phyloP scores from a whole-genome alignment of 495 filamentous ascomycete species.

The Penicillium argentinense region DNA sequence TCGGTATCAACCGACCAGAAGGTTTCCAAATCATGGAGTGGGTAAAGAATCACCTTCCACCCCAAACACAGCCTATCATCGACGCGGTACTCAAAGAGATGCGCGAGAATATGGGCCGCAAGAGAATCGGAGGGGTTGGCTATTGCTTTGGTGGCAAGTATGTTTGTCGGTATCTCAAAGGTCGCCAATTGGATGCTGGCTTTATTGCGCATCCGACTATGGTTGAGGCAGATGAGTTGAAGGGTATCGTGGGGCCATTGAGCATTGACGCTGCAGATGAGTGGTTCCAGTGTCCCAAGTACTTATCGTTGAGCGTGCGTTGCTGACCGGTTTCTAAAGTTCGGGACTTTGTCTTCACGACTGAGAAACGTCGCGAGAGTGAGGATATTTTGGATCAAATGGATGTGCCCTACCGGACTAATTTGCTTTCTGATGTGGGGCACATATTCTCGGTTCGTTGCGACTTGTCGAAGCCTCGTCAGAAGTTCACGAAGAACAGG shows the following conservation, averaged over 20 bases:
- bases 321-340: too few species aligned
- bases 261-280: slow-evolving; percentile 65
- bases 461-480: slow-evolving; percentile 51
- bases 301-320: neutral
- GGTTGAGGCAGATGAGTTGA: slow-evolving; percentile 66
- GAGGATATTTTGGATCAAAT: slow-evolving; percentile 53
- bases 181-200: slow-evolving; percentile 38
- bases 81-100: slow-evolving; percentile 53
- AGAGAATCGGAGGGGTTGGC: slow-evolving; percentile 64
- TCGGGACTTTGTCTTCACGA: slow-evolving; percentile 54
- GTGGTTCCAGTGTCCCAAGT: neutral
- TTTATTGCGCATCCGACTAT: slow-evolving; percentile 74
- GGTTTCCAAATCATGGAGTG: slow-evolving; percentile 32
- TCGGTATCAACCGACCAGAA: slow-evolving; percentile 25
- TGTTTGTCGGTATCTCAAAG: slow-evolving; percentile 30
- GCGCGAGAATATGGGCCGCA: slow-evolving; percentile 50
- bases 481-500: slow-evolving; percentile 72
- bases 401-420: slow-evolving; percentile 68
- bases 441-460: slow-evolving; percentile 72
- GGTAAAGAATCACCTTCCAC: slow-evolving; percentile 41
- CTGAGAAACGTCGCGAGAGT: slow-evolving; percentile 56
- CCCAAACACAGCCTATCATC: slow-evolving; percentile 61
- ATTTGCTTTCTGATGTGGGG: slow-evolving; percentile 62
- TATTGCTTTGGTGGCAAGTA: slow-evolving; percentile 77
- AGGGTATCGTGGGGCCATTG: slow-evolving; percentile 62